Evolutionary conservation across 2,329 filamentous ascomycete species (phyloP).

Genomic region (Fusarium mundagurra): DNA sequence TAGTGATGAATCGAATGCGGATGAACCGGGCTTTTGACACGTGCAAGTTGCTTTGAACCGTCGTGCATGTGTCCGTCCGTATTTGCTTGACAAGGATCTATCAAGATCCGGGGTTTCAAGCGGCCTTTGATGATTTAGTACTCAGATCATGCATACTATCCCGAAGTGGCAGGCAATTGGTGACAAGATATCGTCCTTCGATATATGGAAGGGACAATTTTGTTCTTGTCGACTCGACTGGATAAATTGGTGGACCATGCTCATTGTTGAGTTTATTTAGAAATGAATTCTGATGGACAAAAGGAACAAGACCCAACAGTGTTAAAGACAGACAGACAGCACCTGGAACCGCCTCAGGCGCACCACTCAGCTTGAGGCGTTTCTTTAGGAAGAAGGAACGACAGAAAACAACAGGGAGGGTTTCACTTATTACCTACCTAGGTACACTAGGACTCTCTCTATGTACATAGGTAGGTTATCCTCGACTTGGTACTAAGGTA

Average conservation of each 20-base stretch:
- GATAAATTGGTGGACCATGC: neutral
- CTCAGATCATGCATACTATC: constrained; percentile 24
- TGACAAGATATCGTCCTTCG: neutral
- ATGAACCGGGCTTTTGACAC: constrained; percentile 10
- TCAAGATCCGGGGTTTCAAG: constrained; percentile 5
- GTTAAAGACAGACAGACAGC: constrained; percentile 6
- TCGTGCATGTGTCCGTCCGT: neutral
- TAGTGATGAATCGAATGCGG: neutral
- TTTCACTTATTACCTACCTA: neutral
- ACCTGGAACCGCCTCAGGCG: constrained; percentile 36
- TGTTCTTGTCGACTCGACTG: neutral
- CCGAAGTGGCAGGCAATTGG: neutral
- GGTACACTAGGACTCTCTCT: too few relatives aligned
- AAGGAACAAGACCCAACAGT: constrained; percentile 30
- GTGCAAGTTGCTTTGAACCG: neutral
- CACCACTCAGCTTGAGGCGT: constrained; percentile 37
- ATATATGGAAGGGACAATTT: neutral
- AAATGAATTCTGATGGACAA: constrained; percentile 32
- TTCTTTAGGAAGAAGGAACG: constrained; percentile 2
- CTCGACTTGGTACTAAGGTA: neutral
- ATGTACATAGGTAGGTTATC: neutral
- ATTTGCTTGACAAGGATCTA: neutral
- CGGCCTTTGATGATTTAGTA: neutral
- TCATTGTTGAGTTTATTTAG: neutral
- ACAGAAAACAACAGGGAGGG: neutral